Evolutionary conservation across 257 asterid species (phyloP).

Genomic region (Orobanche coerulescens): DNA sequence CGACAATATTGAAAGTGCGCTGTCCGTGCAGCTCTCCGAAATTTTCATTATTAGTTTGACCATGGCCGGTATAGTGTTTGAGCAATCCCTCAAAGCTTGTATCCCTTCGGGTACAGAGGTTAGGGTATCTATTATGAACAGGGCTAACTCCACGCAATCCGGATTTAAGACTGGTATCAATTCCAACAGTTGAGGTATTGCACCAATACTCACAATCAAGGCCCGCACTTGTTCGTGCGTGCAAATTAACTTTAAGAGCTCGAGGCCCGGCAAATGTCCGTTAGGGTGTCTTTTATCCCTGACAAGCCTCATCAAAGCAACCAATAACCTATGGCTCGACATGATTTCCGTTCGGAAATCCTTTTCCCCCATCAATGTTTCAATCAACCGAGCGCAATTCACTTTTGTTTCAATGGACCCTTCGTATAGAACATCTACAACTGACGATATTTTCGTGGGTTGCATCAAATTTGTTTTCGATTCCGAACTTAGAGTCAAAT

Average conservation of each 20-base stretch:
- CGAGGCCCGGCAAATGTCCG: conserved; percentile 49
- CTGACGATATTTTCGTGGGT: conserved; percentile 53
- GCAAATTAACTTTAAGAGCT: conserved; percentile 42
- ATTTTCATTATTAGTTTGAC: conserved; percentile 52
- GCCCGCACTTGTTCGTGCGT: conserved; percentile 30
- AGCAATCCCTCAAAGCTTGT: conserved; percentile 50
- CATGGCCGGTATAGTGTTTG: conserved; percentile 41
- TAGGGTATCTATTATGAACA: conserved; percentile 35
- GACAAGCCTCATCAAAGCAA: conserved; percentile 59
- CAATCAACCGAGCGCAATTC: conserved; percentile 39
- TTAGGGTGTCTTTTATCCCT: conserved; percentile 49
- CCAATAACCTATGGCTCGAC: conserved; percentile 33
- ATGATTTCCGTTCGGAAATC: not conserved
- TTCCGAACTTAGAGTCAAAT: conserved; percentile 42
- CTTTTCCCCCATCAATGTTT: not conserved
- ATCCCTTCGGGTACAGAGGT: conserved; percentile 52
- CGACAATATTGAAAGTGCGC: conserved; percentile 49
- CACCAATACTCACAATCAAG: conserved; percentile 51
- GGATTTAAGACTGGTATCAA: conserved; percentile 34
- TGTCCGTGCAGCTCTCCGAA: conserved; percentile 49
- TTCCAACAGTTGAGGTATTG: conserved; percentile 45
- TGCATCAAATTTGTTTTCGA: conserved; percentile 50
- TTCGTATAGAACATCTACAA: conserved; percentile 67
- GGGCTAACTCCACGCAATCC: conserved; percentile 49
- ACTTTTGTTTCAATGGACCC: conserved; percentile 66